Evolutionary conservation across 2,329 filamentous ascomycete species (phyloP).

Genomic region (Cordyceps pruinosa): DNA sequence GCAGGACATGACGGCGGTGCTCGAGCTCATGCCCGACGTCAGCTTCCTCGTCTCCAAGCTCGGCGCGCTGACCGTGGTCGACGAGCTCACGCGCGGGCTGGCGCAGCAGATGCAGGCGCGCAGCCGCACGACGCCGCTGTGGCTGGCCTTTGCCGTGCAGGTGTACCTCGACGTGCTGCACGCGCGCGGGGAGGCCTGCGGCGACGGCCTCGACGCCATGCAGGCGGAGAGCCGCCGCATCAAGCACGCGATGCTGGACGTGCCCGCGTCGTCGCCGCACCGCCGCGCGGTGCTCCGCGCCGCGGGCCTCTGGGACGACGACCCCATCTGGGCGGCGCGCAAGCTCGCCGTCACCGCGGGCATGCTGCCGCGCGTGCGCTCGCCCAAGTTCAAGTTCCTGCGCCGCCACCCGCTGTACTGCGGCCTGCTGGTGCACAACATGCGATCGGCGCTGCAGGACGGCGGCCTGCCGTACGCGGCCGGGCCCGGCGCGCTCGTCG

Average conservation of each 20-base stretch:
- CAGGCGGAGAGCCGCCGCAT: constrained; percentile 15
- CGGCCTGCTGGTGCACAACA: constrained; percentile 17
- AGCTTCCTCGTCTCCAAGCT: constrained; percentile 12
- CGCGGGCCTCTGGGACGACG: constrained; percentile 14
- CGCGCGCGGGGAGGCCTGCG: neutral
- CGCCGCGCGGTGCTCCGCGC: constrained; percentile 8
- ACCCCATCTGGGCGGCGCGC: constrained; percentile 12
- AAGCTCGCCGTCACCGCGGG: neutral
- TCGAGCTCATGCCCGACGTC: constrained; percentile 14
- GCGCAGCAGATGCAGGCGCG: neutral
- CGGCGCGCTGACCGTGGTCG: constrained; percentile 12
- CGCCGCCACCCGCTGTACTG: constrained; percentile 19
- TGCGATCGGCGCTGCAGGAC: constrained; percentile 15
- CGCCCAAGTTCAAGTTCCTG: constrained; percentile 15
- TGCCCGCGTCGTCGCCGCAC: constrained; percentile 4
- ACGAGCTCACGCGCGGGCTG: constrained; percentile 17
- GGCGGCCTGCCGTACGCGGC: constrained; percentile 14
- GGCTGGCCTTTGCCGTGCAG: constrained; percentile 16
- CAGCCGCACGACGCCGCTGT: neutral
- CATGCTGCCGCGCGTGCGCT: neutral
- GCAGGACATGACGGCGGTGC: constrained; percentile 14
- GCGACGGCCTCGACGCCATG: constrained; percentile 1
- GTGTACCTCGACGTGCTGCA: constrained; percentile 19
- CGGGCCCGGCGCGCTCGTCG: constrained; percentile 15
- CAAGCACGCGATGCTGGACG: constrained; percentile 14